Conservation (phyloP, 192 early-diverging fungal genomes). For the Jimgerdemannia lactiflua region DNA sequence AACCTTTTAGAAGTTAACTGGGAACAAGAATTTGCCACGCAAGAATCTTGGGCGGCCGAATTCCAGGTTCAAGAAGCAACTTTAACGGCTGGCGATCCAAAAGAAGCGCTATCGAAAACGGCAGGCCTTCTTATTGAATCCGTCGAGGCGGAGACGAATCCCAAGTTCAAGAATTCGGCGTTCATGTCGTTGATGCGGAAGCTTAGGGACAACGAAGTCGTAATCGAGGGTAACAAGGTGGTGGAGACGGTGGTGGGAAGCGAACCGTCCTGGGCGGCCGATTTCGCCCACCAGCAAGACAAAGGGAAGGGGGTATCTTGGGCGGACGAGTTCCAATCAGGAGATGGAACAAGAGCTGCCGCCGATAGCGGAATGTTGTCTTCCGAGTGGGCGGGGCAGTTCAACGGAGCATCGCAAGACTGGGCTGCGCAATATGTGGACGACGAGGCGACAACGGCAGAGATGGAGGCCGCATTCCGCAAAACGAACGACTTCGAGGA, state of each 20-base stretch:
- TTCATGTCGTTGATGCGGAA: slow-evolving; percentile 94
- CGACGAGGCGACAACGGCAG: slow-evolving; percentile 33
- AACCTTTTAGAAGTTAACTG: slow-evolving; percentile 27
- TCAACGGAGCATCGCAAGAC: slow-evolving; percentile 37
- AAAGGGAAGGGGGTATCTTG: slow-evolving; percentile 17
- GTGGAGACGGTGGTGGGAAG: slow-evolving; percentile 47
- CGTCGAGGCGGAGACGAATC: slow-evolving; percentile 73
- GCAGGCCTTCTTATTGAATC: slow-evolving; percentile 80
- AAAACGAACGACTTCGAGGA: slow-evolving; percentile 52
- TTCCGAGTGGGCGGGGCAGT: slow-evolving; percentile 37
- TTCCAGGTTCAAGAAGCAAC: slow-evolving; percentile 46
- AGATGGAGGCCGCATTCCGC: slow-evolving; percentile 51
- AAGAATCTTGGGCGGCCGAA: slow-evolving; percentile 50
- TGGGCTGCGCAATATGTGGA: slow-evolving; percentile 44
- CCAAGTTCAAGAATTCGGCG: slow-evolving; percentile 90
- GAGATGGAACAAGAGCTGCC: not conserved
- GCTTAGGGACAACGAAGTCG: slow-evolving; percentile 83
- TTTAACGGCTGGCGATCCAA: slow-evolving; percentile 28
- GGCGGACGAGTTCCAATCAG: slow-evolving; percentile 10
- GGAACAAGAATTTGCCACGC: slow-evolving; percentile 60
- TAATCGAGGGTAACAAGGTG: slow-evolving; percentile 87
- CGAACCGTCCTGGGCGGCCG: slow-evolving; percentile 19
- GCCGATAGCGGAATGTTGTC: not conserved
- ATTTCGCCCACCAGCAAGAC: slow-evolving; percentile 31
- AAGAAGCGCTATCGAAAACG: slow-evolving; percentile 75